Percentiles rank a stretch among this genome's conserved stretches.
phyloP scores from a whole-genome alignment of 1,284 basidiomycete species.

The Ganoderma sp. region DNA sequence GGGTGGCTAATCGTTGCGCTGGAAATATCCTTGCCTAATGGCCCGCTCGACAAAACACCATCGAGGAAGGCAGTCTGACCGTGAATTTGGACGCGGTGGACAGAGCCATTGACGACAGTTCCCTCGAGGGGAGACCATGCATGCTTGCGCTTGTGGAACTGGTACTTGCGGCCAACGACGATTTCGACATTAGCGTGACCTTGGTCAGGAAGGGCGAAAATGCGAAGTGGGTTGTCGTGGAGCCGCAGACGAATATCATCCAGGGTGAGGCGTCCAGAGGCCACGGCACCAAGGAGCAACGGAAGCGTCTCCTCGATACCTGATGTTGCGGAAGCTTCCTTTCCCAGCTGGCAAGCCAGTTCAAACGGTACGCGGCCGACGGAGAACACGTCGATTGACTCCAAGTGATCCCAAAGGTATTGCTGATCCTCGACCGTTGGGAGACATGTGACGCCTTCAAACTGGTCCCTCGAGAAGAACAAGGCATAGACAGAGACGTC shows the following conservation, averaged over 20 bases:
- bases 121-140: constrained; percentile 89
- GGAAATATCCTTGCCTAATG: constrained; percentile 85
- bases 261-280: constrained; percentile 80
- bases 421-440: constrained; percentile 84
- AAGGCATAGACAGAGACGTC: constrained; percentile 94
- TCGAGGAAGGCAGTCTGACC: constrained; percentile 94
- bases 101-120: constrained; percentile 70
- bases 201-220: constrained; percentile 92
- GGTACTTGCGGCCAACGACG: constrained; percentile 80
- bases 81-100: constrained; percentile 92
- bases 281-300: constrained; percentile 87
- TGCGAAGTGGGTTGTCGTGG: constrained; percentile 90
- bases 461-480: constrained; percentile 87
- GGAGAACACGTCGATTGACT: constrained; percentile 90
- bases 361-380: constrained; percentile 86
- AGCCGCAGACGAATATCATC: constrained; percentile 84
- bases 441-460: constrained; percentile 68
- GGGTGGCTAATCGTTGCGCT: constrained; percentile 63
- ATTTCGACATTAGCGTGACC: constrained; percentile 91
- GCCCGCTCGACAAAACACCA: constrained; percentile 72
- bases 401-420: constrained; percentile 87
- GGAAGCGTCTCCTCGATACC: constrained; percentile 92
- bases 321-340: constrained; percentile 72
- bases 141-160: constrained; percentile 55
- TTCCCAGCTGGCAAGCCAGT: constrained; percentile 72